Conservation (phyloP, 164 flowering plant genomes). For the grape (Vitis vinifera) region DNA sequence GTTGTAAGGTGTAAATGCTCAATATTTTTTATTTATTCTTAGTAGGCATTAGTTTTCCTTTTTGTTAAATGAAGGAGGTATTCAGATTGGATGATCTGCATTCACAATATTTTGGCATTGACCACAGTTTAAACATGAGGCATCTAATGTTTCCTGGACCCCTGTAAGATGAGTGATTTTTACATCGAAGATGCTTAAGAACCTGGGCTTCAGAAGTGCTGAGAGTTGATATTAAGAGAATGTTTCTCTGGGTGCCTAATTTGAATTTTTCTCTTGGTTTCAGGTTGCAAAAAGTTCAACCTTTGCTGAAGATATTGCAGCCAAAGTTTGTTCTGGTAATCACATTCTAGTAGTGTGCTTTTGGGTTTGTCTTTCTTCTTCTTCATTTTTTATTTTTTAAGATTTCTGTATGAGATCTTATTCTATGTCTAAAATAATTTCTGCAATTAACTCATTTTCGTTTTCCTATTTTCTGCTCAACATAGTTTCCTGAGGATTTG, state of each 20-base stretch:
- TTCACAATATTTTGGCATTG: background rate
- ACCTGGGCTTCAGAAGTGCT: background rate
- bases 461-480: background rate
- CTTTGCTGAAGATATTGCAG: conserved; percentile 57
- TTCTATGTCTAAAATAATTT: background rate
- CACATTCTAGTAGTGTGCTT: no score
- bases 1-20: background rate
- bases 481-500: conserved; percentile 61
- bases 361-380: background rate
- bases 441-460: background rate
- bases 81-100: no score
- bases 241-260: background rate
- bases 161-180: no score
- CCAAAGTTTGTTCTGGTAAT: conserved; percentile 70
- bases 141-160: background rate
- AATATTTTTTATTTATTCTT: no score
- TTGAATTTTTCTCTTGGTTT: conserved; percentile 16
- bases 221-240: background rate
- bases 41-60: no score
- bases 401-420: background rate
- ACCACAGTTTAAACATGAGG: background rate
- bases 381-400: background rate
- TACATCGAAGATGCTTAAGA: background rate
- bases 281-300: conserved; percentile 56
- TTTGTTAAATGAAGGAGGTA: no score